Evolutionary conservation across 371 early-diverging fungal species (phyloP).

Genomic region (Capillidium rhysosporum): DNA sequence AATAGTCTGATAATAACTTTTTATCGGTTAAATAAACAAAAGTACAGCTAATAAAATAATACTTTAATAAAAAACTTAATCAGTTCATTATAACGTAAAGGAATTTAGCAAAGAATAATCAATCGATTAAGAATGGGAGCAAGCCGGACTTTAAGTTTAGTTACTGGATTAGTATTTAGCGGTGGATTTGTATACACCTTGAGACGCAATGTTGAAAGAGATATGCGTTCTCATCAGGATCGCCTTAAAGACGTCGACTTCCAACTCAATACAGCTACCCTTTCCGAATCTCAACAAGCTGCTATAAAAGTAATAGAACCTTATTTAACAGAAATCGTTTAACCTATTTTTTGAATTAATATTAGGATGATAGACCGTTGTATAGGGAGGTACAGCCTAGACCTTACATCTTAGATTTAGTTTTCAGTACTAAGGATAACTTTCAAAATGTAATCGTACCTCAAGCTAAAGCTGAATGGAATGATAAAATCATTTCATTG

Average conservation of each 20-base stretch:
- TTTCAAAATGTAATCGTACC: background rate
- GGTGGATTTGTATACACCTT: constrained; percentile 3
- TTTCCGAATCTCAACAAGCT: constrained; percentile 2
- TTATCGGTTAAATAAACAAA: too few relatives aligned
- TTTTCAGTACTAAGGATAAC: background rate
- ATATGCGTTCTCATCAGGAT: background rate
- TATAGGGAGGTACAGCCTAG: constrained; percentile 1
- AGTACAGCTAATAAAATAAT: too few relatives aligned
- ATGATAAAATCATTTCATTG: background rate
- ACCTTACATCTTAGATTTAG: constrained; percentile 1
- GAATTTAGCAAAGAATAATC: too few relatives aligned
- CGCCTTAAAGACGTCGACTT: background rate
- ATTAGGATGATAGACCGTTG: background rate
- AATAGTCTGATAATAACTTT: too few relatives aligned
- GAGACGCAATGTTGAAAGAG: background rate
- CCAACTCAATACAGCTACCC: background rate
- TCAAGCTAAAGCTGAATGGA: constrained; percentile 3
- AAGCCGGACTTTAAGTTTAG: background rate
- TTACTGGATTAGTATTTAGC: constrained; percentile 1
- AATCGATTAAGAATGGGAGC: background rate
- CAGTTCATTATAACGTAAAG: too few relatives aligned
- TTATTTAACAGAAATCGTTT: background rate
- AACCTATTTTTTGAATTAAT: background rate
- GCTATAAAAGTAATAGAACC: background rate
- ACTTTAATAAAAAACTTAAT: too few relatives aligned